These are phyloP conservation scores for Dactylis glomerata DNA, from an alignment of 176 grass and related monocot species.

Conservation along the genomic window DNA sequence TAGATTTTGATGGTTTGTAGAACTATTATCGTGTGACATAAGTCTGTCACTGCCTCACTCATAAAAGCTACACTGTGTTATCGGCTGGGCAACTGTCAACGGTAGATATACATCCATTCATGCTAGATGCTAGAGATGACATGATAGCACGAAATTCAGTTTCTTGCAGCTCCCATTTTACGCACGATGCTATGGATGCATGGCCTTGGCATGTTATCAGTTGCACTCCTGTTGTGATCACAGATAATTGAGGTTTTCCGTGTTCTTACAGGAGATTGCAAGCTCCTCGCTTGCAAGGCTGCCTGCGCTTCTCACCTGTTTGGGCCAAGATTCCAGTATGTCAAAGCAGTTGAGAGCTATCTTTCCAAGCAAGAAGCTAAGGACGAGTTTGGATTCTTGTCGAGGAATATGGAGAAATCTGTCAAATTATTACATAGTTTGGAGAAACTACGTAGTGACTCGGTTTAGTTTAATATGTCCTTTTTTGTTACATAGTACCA, in stretches of 20 bases:
- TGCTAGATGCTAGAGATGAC: too few relatives aligned
- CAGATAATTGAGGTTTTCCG: background rate
- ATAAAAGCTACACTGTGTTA: background rate
- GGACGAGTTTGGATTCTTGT: conserved; percentile 23
- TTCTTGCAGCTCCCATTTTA: background rate
- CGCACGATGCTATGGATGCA: background rate
- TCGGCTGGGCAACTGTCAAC: background rate
- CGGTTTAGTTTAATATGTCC: background rate
- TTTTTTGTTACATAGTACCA: background rate
- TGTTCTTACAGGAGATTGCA: conserved; percentile 49
- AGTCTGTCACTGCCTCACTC: background rate
- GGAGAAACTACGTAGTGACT: conserved; percentile 22
- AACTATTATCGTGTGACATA: background rate
- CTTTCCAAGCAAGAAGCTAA: conserved; percentile 27
- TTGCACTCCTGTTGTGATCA: background rate
- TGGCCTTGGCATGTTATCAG: background rate
- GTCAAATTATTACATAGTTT: conserved; percentile 34
- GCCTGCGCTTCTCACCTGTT: conserved; percentile 60
- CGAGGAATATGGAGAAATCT: conserved; percentile 39
- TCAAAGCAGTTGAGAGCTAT: conserved; percentile 40
- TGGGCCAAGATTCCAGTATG: conserved; percentile 49
- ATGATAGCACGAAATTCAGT: background rate
- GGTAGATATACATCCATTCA: too few relatives aligned
- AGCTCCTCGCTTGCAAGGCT: conserved; percentile 55
- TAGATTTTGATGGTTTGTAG: background rate